Conservation (phyloP, 73 alveolate species). For the Tetrahymena thermophila region DNA sequence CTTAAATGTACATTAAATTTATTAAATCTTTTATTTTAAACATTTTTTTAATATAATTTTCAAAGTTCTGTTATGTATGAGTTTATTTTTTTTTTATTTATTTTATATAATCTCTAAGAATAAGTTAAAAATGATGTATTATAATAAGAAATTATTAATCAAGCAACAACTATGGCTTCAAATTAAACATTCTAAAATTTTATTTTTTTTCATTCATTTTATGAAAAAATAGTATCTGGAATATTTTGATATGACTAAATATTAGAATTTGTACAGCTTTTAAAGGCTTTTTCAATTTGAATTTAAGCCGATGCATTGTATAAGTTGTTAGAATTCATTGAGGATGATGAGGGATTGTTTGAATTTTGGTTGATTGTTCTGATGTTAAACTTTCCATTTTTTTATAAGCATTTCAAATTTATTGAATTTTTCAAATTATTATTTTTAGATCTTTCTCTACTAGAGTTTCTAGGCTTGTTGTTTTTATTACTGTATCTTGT, state of each 20-base stretch:
- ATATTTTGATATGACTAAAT: not conserved
- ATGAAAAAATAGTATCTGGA: not conserved
- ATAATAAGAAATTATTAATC: not conserved
- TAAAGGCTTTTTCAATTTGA: not conserved
- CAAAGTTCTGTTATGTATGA: not conserved
- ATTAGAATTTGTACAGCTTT: not conserved
- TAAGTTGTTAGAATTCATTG: not conserved
- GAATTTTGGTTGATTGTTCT: not conserved
- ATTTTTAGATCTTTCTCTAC: not conserved
- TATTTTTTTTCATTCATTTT: not conserved
- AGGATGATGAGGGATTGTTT: not conserved
- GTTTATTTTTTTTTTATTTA: no score
- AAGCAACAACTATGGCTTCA: not conserved
- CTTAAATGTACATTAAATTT: not conserved
- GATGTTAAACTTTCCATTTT: not conserved
- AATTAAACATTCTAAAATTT: not conserved
- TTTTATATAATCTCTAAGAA: not conserved
- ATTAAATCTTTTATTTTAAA: no score
- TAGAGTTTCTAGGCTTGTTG: not conserved
- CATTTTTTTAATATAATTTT: not conserved
- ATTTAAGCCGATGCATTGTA: not conserved
- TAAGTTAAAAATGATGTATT: no score
- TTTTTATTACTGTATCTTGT: not conserved
- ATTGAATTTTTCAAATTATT: not conserved
- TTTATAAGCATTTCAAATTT: not conserved